A percentile compares a stretch with the other conserved stretches of the same genome.
phyloP scores from a whole-genome alignment of 2,329 filamentous ascomycete genomes.

The Leptodontidium sp. region DNA sequence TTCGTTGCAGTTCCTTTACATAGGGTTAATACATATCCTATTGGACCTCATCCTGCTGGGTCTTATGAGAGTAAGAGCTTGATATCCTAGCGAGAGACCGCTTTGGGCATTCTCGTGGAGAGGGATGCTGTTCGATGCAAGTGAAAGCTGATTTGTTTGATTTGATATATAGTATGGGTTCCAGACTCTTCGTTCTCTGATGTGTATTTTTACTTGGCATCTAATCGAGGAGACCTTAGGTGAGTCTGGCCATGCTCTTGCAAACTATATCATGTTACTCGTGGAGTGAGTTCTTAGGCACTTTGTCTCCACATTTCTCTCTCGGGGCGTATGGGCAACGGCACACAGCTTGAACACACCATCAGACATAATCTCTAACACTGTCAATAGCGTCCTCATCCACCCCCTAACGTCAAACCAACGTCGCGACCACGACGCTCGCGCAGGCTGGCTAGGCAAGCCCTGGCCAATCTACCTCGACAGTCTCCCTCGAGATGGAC shows the following conservation, averaged over 20 bases:
- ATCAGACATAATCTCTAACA: background rate
- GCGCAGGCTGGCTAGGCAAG: constrained; percentile 22
- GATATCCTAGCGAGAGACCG: background rate
- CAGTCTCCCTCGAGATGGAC: constrained; percentile 5
- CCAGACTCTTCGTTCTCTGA: constrained; percentile 24
- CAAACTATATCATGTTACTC: background rate
- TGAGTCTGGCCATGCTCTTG: background rate
- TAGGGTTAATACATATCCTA: constrained; percentile 22
- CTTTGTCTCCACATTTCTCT: background rate
- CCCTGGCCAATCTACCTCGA: constrained; percentile 25
- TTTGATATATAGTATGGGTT: constrained; percentile 18
- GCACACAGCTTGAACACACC: background rate
- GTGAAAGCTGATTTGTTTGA: constrained; percentile 2
- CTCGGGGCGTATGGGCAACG: background rate
- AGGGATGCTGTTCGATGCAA: background rate
- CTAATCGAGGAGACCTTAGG: constrained; percentile 23
- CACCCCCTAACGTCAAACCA: constrained; percentile 23
- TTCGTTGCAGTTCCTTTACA: constrained; percentile 24
- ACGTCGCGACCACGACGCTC: constrained; percentile 23
- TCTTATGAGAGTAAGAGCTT: constrained; percentile 22
- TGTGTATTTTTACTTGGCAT: constrained; percentile 26
- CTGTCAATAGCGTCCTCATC: constrained; percentile 13
- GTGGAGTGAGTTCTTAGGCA: background rate
- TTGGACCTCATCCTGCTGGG: constrained; percentile 24
- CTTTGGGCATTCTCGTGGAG: background rate